These are phyloP conservation scores for Hortaea sp. DNA, from an alignment of 2,329 filamentous ascomycete species.

Conservation along the genomic window DNA sequence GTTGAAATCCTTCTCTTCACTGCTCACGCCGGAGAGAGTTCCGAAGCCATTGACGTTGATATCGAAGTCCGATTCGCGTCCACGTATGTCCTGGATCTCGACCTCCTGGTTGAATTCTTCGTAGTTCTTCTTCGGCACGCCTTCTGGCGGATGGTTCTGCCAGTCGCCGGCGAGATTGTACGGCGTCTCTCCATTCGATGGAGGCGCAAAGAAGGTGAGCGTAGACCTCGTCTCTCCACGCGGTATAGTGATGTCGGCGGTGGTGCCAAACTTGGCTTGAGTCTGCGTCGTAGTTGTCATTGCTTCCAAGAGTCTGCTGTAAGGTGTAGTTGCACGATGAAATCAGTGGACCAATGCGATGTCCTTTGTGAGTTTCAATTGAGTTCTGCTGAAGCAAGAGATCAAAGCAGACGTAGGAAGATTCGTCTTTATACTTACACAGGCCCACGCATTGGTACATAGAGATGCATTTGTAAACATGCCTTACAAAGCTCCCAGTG, in stretches of 20 bases:
- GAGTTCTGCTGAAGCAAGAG: too few species aligned
- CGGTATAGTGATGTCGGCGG: slow-evolving; percentile 29
- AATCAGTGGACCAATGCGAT: too few species aligned
- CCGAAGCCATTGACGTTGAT: slow-evolving; percentile 70
- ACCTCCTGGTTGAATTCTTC: slow-evolving; percentile 41
- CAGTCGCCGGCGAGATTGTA: slow-evolving; percentile 31
- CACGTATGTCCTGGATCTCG: slow-evolving; percentile 62
- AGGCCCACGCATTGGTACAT: too few species aligned
- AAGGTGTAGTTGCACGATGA: too few species aligned
- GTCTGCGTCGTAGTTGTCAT: slow-evolving; percentile 17
- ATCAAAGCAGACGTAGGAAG: too few species aligned
- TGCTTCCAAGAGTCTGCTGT: background rate
- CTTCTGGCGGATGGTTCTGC: slow-evolving; percentile 53
- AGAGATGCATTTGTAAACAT: slow-evolving; percentile 3
- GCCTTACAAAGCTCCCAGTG: too few species aligned
- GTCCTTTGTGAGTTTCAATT: too few species aligned
- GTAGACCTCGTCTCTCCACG: slow-evolving; percentile 52
- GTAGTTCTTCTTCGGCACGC: slow-evolving; percentile 58
- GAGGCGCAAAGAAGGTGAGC: slow-evolving; percentile 57
- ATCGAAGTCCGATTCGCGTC: slow-evolving; percentile 53
- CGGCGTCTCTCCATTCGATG: slow-evolving; percentile 49
- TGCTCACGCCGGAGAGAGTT: slow-evolving; percentile 47
- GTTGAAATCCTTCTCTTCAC: slow-evolving; percentile 49
- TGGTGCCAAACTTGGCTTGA: slow-evolving; percentile 14
- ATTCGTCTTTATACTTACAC: too few species aligned